Base-by-base conservation (phyloP, 1,284 basidiomycete species). In the Sporisorium scitamineum region DNA sequence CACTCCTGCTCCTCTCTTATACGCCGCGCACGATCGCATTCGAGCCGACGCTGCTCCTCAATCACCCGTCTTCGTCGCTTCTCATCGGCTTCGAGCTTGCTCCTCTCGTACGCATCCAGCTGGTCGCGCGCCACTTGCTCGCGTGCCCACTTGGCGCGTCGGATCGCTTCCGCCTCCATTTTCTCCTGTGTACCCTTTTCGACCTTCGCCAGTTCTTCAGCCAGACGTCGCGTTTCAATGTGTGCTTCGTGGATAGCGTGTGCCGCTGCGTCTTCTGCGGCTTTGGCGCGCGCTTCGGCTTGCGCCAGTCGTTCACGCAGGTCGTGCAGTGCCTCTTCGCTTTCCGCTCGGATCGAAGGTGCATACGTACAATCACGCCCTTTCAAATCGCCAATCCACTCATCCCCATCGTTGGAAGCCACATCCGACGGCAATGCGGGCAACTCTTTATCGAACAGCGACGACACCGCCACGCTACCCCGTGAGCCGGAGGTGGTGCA, bases 61-160 rank as follows among this genome's bases (percentile, higher is more conserved):
- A 65, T 61, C 18, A 42, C 59, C 9, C 53, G 42, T 6, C 68
- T 31, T 2, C 68, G 61, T 24, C 62, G 47, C 37, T 41, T 53
- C 47, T 70, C 68, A 5, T 57, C 68, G 5, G 58, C 57, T 47
- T 70, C 68, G 34, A 70, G 68, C 51, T 58, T 61, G 58, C 62
- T 65, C 5, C 68, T 62, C 39, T 65, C 62, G 44, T 61, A 70
- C 2, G 68, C 68, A 44, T 70, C 68, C 2, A 70, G 59, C 54
- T 61, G 68, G 14, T 70, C 45, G 34, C 68, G 54, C 11, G 61
- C 62, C 9, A 37, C 62, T 44, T 70, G 68, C 31, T 70, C 68
- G 20, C 44, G 27, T 3, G 68, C 68, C 68, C 68, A 70, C 31
- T 61, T 61, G 20, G 62, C 61, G 5, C 68, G 47, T 10, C 68